Base-by-base conservation (phyloP, 805 yeast genomes). In the Candida xyloterini region DNA sequence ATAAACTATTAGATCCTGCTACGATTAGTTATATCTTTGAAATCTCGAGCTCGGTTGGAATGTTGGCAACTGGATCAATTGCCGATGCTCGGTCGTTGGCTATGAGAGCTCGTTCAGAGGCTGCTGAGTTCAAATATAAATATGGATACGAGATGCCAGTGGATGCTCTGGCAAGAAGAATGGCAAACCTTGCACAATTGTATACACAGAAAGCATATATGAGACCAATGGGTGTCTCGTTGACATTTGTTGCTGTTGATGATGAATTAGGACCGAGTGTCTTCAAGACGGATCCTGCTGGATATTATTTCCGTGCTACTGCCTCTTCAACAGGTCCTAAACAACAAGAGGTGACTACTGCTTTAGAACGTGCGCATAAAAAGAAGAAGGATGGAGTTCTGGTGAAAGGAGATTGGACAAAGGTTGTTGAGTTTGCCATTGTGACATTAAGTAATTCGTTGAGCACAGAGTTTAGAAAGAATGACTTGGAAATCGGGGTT, bases 81-180 rank as follows among this genome's bases (percentile, higher is more conserved):
- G 96, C 98, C 18, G 99, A 93, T 66, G 96, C 96, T 4, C 76
- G 96, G 58, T 78, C 95, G 30, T 84, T 85, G 45, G 95, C 96
- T 7, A 66, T 80, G 42, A 78, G 98, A 55, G 97, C 98, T 7
- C 78, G 95, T 52, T 71, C 85, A n/a, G 99, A 93, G 66, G 95
- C 97, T 21, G 89, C 95, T 13, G 98, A 93, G 63, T 93, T 86
- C 69, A 78, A 86, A 57, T 91, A 91, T 70, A 84, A 86, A 61
- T 86, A 87, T 63, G 99, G 99, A 28, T 93, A 89, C 61, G 96
- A 87, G 59, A 90, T 93, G 88, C 98, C 98, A 3, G 87, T 86
- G 47, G 96, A 88, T 59, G 87, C 84, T 20, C 70, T 90, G 55
- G 86, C 96, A 28, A 91, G 91, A 68, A 77, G 97, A 62, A 83